Base-by-base conservation (phyloP, 768 basidiomycete genomes). In the Scleroderma citrinum region DNA sequence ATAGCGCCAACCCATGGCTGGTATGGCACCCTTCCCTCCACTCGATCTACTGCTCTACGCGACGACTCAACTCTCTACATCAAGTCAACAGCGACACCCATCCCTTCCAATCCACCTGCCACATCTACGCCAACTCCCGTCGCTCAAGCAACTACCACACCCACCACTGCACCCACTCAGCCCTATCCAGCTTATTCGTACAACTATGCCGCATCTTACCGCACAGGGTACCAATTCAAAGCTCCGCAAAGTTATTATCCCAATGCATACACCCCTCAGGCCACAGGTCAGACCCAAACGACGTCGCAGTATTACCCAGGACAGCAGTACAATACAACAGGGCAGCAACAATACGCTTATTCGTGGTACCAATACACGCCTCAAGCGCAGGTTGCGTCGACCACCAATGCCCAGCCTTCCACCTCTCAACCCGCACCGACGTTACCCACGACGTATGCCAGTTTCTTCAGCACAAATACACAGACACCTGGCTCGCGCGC, bases 41-140 rank as follows among this genome's bases (percentile, higher is more conserved):
- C 74, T 41, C 73, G 75, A 21, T 51, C 76, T 10, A 74, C 76
- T 0, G 85, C 87, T 5, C 75, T 90, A 14, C 80, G 82, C 16
- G 88, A 90, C 62, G 82, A 91, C 59, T 75, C 78, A 3, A 92
- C 88, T 2, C 68, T 89, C 39, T 83, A 81, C 66, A 75, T 88
- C 51, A 76, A 76, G 53, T 64, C 77, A 2, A 69, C 74, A 3
- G 60, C 70, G 14, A 61, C 70, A 6, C 55, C 63, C 34, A 64
- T 68, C 31, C 64, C 69, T 2, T 44, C 68, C 19, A 52, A 65
- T 36, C 52, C 72, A 41, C 48, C 68, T 44, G 62, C 71, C 14
- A 57, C 70, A 37, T 57, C 66, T 20, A 55, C 71, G 3, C 62
- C 76, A 20, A 59, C 69, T 7, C 54, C 69, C 7, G 51, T 62